phyloP scores from a whole-genome alignment of 805 yeast genomes.

The Candida sithepensis region DNA sequence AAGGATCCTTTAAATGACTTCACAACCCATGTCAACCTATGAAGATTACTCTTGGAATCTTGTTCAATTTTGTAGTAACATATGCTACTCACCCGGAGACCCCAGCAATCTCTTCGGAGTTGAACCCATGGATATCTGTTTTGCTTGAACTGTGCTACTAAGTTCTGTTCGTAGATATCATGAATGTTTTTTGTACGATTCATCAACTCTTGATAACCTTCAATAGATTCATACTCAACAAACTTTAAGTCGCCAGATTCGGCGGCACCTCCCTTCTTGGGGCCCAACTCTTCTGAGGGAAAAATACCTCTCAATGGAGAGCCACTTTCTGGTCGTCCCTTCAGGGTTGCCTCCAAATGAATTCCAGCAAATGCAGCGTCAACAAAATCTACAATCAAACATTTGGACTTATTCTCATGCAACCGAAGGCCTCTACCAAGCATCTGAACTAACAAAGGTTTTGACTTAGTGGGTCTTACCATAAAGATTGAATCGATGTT shows the following conservation, averaged over 20 bases:
- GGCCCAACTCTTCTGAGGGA: conserved; percentile 2
- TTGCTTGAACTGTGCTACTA: conserved; percentile 9
- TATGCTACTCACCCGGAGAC: conserved; percentile 10
- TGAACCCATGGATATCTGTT: conserved; percentile 20
- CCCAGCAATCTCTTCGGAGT: conserved; percentile 21
- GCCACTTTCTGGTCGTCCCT: conserved; percentile 15
- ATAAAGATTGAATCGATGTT: conserved; percentile 76
- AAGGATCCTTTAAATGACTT: conserved; percentile 9
- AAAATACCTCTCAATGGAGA: conserved; percentile 13
- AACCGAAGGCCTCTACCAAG: conserved; percentile 82
- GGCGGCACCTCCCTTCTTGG: neutral
- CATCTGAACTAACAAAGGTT: conserved; percentile 76
- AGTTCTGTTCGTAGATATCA: conserved; percentile 9
- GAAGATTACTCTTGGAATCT: conserved; percentile 8
- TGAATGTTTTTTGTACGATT: conserved; percentile 12
- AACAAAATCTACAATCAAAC: conserved; percentile 79
- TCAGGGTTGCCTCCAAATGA: conserved; percentile 21
- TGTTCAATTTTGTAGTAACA: conserved; percentile 20
- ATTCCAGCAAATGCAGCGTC: conserved; percentile 42
- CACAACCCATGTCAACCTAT: conserved; percentile 10
- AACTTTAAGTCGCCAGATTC: conserved; percentile 18
- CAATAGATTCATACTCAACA: conserved; percentile 27
- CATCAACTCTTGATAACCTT: conserved; percentile 26
- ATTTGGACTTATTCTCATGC: conserved; percentile 55
- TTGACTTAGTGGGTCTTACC: conserved; percentile 78